Percentiles rank a stretch among this genome's conserved stretches.
Evolutionary conservation across 768 basidiomycete genomes (phyloP).

Genomic region (Inosperma sp.): DNA sequence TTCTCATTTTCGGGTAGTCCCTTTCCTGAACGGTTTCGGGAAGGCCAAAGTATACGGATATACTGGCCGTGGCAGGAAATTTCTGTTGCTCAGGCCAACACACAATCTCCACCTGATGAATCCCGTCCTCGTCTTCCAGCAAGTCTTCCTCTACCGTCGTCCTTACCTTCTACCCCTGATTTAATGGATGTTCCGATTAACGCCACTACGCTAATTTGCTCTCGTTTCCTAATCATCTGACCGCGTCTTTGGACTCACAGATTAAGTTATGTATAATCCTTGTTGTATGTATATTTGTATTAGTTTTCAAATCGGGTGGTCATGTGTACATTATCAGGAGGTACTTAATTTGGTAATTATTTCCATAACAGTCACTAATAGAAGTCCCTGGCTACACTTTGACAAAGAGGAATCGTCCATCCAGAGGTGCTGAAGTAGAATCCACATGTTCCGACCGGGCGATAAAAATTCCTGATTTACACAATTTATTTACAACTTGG

Average conservation of each 20-base stretch:
- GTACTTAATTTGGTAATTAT: no score
- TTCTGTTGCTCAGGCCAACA: conserved; percentile 17
- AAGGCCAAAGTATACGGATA: conserved; percentile 38
- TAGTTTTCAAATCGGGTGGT: no score
- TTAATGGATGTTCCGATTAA: conserved; percentile 18
- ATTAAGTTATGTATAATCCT: conserved; percentile 24
- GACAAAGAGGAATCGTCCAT: no score
- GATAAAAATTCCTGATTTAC: no score
- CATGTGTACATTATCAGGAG: no score
- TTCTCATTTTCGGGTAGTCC: conserved; percentile 37
- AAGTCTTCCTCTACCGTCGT: conserved; percentile 24
- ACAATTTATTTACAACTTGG: no score
- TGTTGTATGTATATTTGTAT: no score
- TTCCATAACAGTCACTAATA: no score
- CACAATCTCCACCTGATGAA: conserved; percentile 1
- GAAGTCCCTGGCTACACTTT: no score
- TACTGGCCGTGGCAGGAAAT: conserved; percentile 52
- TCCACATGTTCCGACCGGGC: no score
- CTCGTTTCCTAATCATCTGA: conserved; percentile 27
- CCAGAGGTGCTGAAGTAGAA: no score
- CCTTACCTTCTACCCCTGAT: conserved; percentile 16
- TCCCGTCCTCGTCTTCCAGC: conserved; percentile 20
- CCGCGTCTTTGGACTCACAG: background rate
- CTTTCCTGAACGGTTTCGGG: conserved; percentile 35
- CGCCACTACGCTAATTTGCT: conserved; percentile 26